These are phyloP conservation scores for Berkeleyomyces basicola DNA, from an alignment of 2,329 filamentous ascomycete genomes.

Conservation along the genomic window DNA sequence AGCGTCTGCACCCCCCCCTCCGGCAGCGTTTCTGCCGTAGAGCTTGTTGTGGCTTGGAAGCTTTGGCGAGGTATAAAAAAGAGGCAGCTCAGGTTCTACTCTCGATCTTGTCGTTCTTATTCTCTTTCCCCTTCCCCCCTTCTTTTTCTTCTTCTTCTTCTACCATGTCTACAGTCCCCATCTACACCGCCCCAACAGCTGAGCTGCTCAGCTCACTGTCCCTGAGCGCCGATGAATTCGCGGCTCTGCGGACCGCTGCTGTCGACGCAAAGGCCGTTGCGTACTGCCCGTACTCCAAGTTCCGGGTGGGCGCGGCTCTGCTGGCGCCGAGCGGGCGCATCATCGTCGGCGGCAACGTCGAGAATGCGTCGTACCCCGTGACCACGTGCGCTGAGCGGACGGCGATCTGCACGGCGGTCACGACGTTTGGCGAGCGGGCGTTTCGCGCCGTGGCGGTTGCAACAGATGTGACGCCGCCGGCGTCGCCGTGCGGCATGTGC, in stretches of 20 bases:
- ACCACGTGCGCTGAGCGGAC: constrained; percentile 91
- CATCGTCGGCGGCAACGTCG: constrained; percentile 63
- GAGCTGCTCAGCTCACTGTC: constrained; percentile 19
- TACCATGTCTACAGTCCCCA: constrained; percentile 5
- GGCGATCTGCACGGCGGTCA: constrained; percentile 67
- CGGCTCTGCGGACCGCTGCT: constrained; percentile 43
- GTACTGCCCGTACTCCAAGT: constrained; percentile 87
- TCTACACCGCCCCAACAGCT: constrained; percentile 19
- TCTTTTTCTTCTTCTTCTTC: not conserved
- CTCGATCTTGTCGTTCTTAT: not conserved
- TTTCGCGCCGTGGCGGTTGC: constrained; percentile 75
- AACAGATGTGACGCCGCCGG: constrained; percentile 55
- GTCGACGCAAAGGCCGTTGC: constrained; percentile 58
- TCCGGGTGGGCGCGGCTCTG: constrained; percentile 74
- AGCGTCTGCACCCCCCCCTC: not conserved
- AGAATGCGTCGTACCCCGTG: constrained; percentile 86
- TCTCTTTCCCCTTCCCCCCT: not conserved
- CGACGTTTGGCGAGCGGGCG: constrained; percentile 30
- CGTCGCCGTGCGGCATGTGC: constrained; percentile 87
- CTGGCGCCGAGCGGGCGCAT: constrained; percentile 33
- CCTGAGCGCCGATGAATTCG: constrained; percentile 48
- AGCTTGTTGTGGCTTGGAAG: not conserved
- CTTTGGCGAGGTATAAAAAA: not conserved
- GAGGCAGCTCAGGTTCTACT: not conserved
- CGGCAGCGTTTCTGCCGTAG: not conserved